phyloP scores from a whole-genome alignment of 306 rosid genomes.

The Gastrolobium bilobum region DNA sequence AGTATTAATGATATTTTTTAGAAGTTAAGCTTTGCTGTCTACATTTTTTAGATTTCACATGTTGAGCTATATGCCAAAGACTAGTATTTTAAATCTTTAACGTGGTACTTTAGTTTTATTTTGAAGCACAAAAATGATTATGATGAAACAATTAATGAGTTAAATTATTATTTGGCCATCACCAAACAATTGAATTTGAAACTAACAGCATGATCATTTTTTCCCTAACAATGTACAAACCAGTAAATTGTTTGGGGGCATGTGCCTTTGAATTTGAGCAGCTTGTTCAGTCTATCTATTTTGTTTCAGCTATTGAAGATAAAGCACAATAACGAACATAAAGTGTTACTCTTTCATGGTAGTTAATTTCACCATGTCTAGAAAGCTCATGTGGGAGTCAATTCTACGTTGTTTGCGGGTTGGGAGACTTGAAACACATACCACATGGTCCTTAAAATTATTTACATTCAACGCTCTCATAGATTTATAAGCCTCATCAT shows the following conservation, averaged over 20 bases:
- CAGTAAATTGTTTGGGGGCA: not conserved
- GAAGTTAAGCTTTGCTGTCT: not conserved
- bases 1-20: not conserved
- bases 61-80: not conserved
- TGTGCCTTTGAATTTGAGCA: slow-evolving; percentile 25
- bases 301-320: slow-evolving; percentile 16
- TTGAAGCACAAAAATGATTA: not conserved
- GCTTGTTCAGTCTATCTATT: not conserved
- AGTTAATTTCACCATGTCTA: not conserved
- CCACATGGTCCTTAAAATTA: slow-evolving; percentile 42
- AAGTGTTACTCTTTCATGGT: not conserved
- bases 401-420: slow-evolving; percentile 50
- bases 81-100: not conserved
- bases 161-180: not conserved
- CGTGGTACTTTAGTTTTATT: not conserved
- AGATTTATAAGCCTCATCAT: slow-evolving; percentile 5
- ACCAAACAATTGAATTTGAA: not conserved
- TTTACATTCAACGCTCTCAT: slow-evolving; percentile 35
- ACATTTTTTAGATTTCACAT: not conserved
- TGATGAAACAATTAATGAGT: not conserved
- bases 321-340: not conserved
- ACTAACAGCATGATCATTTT: not conserved
- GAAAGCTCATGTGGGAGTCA: slow-evolving; percentile 38
- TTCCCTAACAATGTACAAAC: not conserved
- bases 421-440: slow-evolving; percentile 45